Evolutionary conservation across 2,329 filamentous ascomycete genomes (phyloP), one percentile per base, ranked within the genome.

Genomic region (Ascochyta viciae-villosae): DNA sequence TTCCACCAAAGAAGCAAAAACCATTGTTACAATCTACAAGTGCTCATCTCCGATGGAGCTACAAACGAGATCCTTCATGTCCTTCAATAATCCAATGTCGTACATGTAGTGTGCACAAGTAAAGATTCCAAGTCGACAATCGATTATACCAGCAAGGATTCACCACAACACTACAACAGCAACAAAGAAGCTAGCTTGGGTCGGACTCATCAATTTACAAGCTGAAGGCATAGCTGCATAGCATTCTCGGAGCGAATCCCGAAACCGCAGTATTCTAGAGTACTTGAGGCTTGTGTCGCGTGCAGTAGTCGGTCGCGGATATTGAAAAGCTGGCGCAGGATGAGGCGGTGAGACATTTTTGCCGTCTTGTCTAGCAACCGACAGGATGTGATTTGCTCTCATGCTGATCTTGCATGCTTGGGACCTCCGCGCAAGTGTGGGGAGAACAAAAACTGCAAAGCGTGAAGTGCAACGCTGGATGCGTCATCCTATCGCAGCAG

Each of bases 401-500:
- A 31, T 38, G 54, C 34, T 57, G 46, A 50, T 50, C 54, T 48
- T 27, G 40, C 35, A 39, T 52, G 49, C 33, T 49, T 51, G 43
- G 51, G 39, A 16, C 15, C 48, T 52, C 54, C 48, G 42, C 38
- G 46, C 33, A 29, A 31, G 35, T 57, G 54, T 57, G 54, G 54
- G 54, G 54, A 57, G 54, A 39, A 45, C 54, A 48, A 22, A 53
- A 48, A 19, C 44, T 43, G 54, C 44, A 52, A 53, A 57, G 48
- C 49, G 48, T 53, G 54, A 48, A 48, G 23, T 45, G n/a, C 40
- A 35, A 15, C 37, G 48, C 34, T 40, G 44, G 29, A 34, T 52
- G 49, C 54, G 54, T 57, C 54, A 57, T 48, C 53, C 42, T 39
- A 48, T 57, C 33, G 53, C 53, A 50, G 47, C 53, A 13, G 52